Conservation (phyloP, 2,329 filamentous ascomycete genomes). For the Venturia carpophila region DNA sequence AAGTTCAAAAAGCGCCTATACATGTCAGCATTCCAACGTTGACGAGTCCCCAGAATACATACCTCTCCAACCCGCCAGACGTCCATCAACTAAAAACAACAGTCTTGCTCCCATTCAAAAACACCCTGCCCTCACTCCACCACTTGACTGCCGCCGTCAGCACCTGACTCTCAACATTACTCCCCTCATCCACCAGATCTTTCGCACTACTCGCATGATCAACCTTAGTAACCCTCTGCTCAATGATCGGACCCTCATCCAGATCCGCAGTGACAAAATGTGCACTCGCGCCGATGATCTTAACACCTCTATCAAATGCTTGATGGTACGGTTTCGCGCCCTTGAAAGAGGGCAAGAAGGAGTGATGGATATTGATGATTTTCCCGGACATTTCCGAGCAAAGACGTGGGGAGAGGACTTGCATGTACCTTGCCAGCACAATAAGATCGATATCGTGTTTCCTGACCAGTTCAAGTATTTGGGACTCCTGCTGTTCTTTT, state of each 20-base stretch:
- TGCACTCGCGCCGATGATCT: conserved; percentile 80
- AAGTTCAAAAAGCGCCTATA: background rate
- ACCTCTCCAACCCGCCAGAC: too few species aligned
- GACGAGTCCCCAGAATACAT: too few species aligned
- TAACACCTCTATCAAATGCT: conserved; percentile 76
- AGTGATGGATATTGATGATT: conserved; percentile 91
- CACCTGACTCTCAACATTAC: conserved; percentile 69
- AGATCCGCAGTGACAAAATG: conserved; percentile 81
- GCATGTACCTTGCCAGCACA: conserved; percentile 80
- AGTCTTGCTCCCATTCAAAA: conserved; percentile 72
- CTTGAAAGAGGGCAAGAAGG: conserved; percentile 80
- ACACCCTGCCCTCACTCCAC: conserved; percentile 69
- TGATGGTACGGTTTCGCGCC: conserved; percentile 84
- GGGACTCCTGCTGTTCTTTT: conserved; percentile 63
- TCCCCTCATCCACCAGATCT: conserved; percentile 70
- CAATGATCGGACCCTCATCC: conserved; percentile 82
- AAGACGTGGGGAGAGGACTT: conserved; percentile 66
- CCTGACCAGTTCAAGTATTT: conserved; percentile 62
- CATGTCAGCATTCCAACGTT: background rate
- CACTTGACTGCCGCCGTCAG: conserved; percentile 75
- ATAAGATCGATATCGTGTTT: conserved; percentile 68
- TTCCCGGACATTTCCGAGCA: conserved; percentile 73
- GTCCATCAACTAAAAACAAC: conserved; percentile 61
- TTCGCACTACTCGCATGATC: conserved; percentile 70
- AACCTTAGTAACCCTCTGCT: conserved; percentile 71